A percentile compares a stretch with the other conserved stretches of the same genome.
Evolutionary conservation across 2,329 filamentous ascomycete species (phyloP).

Genomic region (Cercospora sesami): DNA sequence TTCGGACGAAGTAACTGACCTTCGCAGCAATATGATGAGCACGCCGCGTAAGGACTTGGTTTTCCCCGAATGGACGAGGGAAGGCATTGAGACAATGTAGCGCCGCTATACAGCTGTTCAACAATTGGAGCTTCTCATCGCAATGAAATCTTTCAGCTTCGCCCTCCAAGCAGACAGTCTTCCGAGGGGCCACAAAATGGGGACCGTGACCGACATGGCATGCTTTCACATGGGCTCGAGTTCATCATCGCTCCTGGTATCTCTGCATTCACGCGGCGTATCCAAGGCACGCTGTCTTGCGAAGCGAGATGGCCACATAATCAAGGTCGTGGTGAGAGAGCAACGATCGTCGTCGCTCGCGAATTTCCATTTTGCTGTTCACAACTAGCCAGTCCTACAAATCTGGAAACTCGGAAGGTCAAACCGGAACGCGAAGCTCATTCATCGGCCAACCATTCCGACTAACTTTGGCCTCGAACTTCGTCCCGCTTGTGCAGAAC

Average conservation of each 20-base stretch:
- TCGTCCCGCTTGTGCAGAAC: background rate
- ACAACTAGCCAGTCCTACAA: background rate
- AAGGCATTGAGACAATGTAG: conserved; percentile 17
- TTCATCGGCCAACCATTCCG: background rate
- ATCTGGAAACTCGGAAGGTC: background rate
- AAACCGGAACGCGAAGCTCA: background rate
- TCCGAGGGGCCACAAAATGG: background rate
- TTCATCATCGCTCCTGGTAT: background rate
- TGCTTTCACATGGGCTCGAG: no score
- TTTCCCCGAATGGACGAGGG: conserved; percentile 28
- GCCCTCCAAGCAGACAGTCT: background rate
- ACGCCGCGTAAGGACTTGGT: conserved; percentile 20
- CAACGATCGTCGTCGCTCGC: background rate
- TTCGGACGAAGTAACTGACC: background rate
- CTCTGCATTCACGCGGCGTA: background rate
- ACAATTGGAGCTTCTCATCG: background rate
- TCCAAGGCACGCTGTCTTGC: background rate
- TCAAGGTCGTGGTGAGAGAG: background rate
- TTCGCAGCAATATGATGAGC: conserved; percentile 25
- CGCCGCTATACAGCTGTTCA: background rate
- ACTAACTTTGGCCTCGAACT: background rate
- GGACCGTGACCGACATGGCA: no score
- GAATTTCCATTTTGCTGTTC: background rate
- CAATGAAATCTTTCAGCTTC: background rate
- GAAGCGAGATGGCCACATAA: background rate